Percentiles rank a stretch among this genome's conserved stretches.
Evolutionary conservation across 2,329 filamentous ascomycete genomes (phyloP).

Genomic region (Ceratocystis harringtonii): DNA sequence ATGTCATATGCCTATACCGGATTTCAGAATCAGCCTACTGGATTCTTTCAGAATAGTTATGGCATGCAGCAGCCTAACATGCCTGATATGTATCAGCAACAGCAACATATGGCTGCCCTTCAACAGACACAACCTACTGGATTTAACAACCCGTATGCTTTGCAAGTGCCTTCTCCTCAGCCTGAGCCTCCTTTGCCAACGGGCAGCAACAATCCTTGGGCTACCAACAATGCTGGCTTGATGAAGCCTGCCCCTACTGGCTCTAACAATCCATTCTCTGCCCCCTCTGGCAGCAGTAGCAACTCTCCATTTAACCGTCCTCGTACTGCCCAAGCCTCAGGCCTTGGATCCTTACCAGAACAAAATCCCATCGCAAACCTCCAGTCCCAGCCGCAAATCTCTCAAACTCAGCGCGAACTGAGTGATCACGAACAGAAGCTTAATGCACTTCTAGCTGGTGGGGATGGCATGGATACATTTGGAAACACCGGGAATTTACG

Average conservation of each 20-base stretch:
- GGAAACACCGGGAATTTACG: conserved; percentile 93
- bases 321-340: conserved; percentile 43
- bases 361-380: conserved; percentile 58
- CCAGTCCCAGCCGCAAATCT: conserved; percentile 27
- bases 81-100: conserved; percentile 54
- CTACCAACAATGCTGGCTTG: conserved; percentile 43
- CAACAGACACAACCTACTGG: conserved; percentile 39
- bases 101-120: conserved; percentile 27
- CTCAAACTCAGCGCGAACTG: conserved; percentile 41
- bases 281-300: neutral
- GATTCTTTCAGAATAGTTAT: conserved; percentile 52
- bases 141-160: conserved; percentile 36
- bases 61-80: conserved; percentile 49
- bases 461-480: conserved; percentile 93
- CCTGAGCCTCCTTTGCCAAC: conserved; percentile 52
- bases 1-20: conserved; percentile 42
- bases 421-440: conserved; percentile 58
- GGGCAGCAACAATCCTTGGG: conserved; percentile 92
- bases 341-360: conserved; percentile 63
- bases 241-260: conserved; percentile 77
- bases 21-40: conserved; percentile 35
- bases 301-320: conserved; percentile 40
- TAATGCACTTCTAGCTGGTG: conserved; percentile 69
- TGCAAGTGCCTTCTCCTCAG: conserved; percentile 29
- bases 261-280: conserved; percentile 94